Evolutionary conservation across 768 basidiomycete species (phyloP).

Genomic region (Grammothele lineata): DNA sequence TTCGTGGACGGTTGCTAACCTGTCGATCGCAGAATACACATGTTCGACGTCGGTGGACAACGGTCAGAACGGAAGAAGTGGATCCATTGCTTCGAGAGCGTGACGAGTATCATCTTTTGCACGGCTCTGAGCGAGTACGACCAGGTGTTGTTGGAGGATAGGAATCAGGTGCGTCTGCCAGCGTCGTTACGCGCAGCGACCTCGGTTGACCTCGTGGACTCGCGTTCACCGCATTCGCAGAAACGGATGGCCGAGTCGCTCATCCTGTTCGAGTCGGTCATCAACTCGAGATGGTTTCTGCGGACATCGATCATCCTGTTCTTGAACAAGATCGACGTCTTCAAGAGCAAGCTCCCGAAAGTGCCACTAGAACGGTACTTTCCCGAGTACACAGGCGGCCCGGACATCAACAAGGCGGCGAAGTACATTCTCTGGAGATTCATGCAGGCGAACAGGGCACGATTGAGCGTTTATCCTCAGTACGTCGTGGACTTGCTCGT

Average conservation of each 20-base stretch:
- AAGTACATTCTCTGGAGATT: slow-evolving; percentile 95
- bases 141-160: slow-evolving; percentile 67
- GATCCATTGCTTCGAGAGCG: slow-evolving; percentile 70
- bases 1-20: neutral
- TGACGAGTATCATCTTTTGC: slow-evolving; percentile 77
- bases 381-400: slow-evolving; percentile 84
- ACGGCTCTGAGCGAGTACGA: slow-evolving; percentile 75
- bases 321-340: slow-evolving; percentile 72
- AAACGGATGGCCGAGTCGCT: slow-evolving; percentile 77
- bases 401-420: slow-evolving; percentile 90
- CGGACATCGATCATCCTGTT: slow-evolving; percentile 64
- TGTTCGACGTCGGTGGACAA: slow-evolving; percentile 76
- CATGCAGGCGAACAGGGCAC: slow-evolving; percentile 84
- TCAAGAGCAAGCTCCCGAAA: slow-evolving; percentile 70
- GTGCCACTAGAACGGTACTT: slow-evolving; percentile 73
- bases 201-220: neutral
- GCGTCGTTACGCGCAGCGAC: too few species aligned
- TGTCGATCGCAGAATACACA: slow-evolving; percentile 41
- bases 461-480: slow-evolving; percentile 90
- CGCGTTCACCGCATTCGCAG: slow-evolving; percentile 29
- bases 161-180: slow-evolving; percentile 47
- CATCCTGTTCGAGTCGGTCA: slow-evolving; percentile 70
- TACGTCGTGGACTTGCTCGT: slow-evolving; percentile 33
- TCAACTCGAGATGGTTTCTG: slow-evolving; percentile 78
- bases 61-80: slow-evolving; percentile 59